A percentile compares a stretch with the other conserved stretches of the same genome.
phyloP scores from a whole-genome alignment of 2,329 filamentous ascomycete genomes.

The Curvularia lunata region DNA sequence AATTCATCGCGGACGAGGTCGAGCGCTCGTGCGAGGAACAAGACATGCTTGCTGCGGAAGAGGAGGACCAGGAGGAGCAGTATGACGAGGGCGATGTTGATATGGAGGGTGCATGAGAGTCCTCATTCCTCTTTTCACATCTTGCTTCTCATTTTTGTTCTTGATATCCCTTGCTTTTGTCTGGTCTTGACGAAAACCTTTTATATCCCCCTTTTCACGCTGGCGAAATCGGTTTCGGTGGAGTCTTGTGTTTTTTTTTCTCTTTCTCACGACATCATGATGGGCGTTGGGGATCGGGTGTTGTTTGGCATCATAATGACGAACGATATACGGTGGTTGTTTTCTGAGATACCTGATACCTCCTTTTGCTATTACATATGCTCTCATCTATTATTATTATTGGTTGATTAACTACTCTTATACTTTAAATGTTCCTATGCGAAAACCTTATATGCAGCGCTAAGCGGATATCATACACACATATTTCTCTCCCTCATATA shows the following conservation, averaged over 20 bases:
- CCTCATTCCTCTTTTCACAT: neutral
- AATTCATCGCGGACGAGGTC: slow-evolving; percentile 91
- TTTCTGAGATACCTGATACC: slow-evolving; percentile 13
- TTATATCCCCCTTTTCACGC: too few relatives aligned
- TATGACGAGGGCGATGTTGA: neutral
- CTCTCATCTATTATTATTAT: neutral
- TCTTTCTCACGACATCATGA: slow-evolving; percentile 5
- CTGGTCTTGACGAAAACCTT: neutral
- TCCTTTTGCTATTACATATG: neutral
- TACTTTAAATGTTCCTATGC: neutral
- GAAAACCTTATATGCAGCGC: neutral
- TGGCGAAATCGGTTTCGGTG: too few relatives aligned
- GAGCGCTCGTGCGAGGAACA: slow-evolving; percentile 66
- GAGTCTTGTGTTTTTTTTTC: too few relatives aligned
- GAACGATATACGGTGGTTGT: neutral
- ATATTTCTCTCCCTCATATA: too few relatives aligned
- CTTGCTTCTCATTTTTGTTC: neutral
- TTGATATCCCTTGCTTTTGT: neutral
- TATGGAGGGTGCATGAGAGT: slow-evolving; percentile 9
- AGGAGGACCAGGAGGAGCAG: slow-evolving; percentile 41
- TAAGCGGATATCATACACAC: too few relatives aligned
- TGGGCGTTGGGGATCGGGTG: neutral
- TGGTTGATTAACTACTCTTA: neutral
- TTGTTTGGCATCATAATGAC: neutral
- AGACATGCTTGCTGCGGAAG: slow-evolving; percentile 43